A percentile compares a stretch with the other conserved stretches of the same genome.
phyloP scores from a whole-genome alignment of 208 protist genomes.

The Leishmania turanica region DNA sequence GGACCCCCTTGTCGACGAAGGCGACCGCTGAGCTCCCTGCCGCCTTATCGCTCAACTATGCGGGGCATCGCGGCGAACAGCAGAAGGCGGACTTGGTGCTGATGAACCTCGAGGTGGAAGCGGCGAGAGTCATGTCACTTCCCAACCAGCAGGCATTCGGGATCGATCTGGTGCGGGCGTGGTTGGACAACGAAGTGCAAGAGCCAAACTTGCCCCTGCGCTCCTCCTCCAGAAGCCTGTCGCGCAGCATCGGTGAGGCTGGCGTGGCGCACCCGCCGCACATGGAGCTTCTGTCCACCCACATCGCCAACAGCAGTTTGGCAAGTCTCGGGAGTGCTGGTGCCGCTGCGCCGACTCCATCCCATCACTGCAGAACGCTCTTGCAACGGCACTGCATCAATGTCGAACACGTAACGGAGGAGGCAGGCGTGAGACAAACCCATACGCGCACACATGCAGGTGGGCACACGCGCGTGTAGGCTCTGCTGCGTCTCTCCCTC shows the following conservation, averaged over 20 bases:
- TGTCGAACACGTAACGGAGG: not conserved
- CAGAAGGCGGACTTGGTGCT: constrained; percentile 14
- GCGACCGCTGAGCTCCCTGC: not conserved
- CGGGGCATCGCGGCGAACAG: not conserved
- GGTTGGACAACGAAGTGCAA: constrained; percentile 22
- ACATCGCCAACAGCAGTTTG: not conserved
- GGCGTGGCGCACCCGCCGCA: not conserved
- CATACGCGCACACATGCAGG: not conserved
- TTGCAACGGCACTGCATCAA: not conserved
- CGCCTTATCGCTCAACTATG: not conserved
- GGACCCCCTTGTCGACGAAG: not conserved
- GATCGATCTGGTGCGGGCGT: constrained; percentile 46
- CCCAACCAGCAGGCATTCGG: constrained; percentile 52
- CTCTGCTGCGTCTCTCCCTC: not conserved
- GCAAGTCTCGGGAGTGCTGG: not conserved
- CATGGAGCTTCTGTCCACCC: not conserved
- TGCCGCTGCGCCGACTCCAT: not conserved
- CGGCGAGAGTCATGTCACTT: constrained; percentile 17
- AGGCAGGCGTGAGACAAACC: not conserved
- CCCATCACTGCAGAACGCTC: not conserved
- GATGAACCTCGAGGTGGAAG: constrained; percentile 5
- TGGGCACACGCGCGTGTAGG: too few relatives aligned
- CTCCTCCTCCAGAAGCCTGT: not conserved
- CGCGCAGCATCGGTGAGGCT: not conserved
- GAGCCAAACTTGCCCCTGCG: too few relatives aligned